Conservation (phyloP, 306 rosid species). For the Fragaria ananassa region DNA sequence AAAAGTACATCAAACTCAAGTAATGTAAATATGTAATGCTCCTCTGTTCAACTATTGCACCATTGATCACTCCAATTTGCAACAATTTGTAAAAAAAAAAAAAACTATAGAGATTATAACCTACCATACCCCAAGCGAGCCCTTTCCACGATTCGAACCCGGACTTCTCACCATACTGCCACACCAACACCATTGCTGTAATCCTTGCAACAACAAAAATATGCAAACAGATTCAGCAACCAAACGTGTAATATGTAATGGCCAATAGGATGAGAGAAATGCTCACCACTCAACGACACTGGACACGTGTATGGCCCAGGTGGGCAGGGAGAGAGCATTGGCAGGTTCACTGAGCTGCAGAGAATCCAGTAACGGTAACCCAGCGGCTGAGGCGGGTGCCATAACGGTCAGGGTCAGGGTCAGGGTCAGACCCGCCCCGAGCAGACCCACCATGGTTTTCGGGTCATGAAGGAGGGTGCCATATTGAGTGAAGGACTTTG, state of each 20-base stretch:
- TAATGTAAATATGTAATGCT: background rate
- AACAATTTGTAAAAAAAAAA: background rate
- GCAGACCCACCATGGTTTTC: conserved; percentile 30
- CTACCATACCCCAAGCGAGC: conserved; percentile 96
- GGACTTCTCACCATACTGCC: conserved; percentile 84
- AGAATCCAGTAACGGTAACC: conserved; percentile 36
- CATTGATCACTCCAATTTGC: background rate
- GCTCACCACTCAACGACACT: conserved; percentile 80
- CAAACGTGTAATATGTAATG: background rate
- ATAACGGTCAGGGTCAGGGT: conserved; percentile 40
- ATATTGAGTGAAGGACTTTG: conserved; percentile 3
- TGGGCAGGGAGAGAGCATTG: conserved; percentile 91
- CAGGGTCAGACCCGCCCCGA: conserved; percentile 49
- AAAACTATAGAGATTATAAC: conserved; percentile 8
- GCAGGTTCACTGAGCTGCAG: conserved; percentile 65
- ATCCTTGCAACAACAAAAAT: conserved; percentile 45
- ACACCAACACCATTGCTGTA: conserved; percentile 90
- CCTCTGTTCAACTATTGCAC: background rate
- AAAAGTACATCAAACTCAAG: background rate
- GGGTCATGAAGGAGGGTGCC: conserved; percentile 14
- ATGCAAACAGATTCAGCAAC: background rate
- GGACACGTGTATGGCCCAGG: conserved; percentile 92
- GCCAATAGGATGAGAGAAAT: conserved; percentile 3
- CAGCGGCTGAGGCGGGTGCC: conserved; percentile 53
- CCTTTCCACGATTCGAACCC: conserved; percentile 85